phyloP scores from a whole-genome alignment of 352 stramenopile genomes.

The Phytophthora lateralis region DNA sequence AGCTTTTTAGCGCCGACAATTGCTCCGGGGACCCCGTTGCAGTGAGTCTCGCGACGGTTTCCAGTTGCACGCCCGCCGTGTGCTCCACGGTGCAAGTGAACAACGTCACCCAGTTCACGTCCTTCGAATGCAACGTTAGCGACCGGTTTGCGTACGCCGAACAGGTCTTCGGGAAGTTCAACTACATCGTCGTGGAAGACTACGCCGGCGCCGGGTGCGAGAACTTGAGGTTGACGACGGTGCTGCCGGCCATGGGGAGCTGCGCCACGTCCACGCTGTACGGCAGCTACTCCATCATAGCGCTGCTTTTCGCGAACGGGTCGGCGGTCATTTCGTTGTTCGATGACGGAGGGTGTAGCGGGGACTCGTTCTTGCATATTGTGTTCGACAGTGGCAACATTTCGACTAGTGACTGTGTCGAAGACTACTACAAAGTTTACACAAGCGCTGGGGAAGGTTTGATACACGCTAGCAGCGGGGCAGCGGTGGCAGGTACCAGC shows the following conservation, averaged over 20 bases:
- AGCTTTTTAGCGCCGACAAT: conserved; percentile 13
- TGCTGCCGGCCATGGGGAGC: conserved; percentile 21
- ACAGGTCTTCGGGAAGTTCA: conserved; percentile 22
- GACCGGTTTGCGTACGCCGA: conserved; percentile 31
- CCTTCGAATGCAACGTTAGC: conserved; percentile 26
- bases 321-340: conserved; percentile 27
- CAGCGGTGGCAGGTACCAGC: neutral
- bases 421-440: conserved; percentile 36
- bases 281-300: conserved; percentile 23
- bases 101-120: conserved; percentile 15
- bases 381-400: conserved; percentile 26
- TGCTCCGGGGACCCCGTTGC: conserved; percentile 20
- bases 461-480: neutral
- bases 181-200: conserved; percentile 36
- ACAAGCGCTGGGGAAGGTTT: conserved; percentile 14
- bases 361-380: conserved; percentile 8
- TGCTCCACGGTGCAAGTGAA: conserved; percentile 19
- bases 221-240: conserved; percentile 19
- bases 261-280: conserved; percentile 22
- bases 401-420: conserved; percentile 25
- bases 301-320: conserved; percentile 28
- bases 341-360: conserved; percentile 6
- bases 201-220: conserved; percentile 19
- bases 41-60: conserved; percentile 14
- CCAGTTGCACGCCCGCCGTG: conserved; percentile 1